A percentile compares a stretch with the other conserved stretches of the same genome.
Conservation (phyloP, 768 basidiomycete species). For the Myochromella boudieri region DNA sequence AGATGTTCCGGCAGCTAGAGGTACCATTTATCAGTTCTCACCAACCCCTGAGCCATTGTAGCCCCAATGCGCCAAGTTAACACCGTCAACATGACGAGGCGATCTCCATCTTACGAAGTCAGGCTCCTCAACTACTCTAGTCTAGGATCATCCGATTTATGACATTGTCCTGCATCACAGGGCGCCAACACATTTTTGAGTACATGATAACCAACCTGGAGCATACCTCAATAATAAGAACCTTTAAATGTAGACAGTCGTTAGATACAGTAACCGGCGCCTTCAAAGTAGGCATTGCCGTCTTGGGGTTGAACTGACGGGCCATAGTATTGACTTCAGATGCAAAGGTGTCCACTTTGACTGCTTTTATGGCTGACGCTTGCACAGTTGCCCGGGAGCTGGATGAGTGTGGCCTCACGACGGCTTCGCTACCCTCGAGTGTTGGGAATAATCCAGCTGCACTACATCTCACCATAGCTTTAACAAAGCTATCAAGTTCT, state of each 20-base stretch:
- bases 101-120: too few species aligned
- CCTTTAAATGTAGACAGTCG: conserved; percentile 37
- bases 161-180: conserved; percentile 54
- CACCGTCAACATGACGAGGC: too few species aligned
- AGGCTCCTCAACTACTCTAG: too few species aligned
- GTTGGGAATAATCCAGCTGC: conserved; percentile 9
- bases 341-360: conserved; percentile 31
- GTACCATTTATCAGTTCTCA: too few species aligned
- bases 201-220: not conserved
- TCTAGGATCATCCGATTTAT: conserved; percentile 76
- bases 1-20: too few species aligned
- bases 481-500: conserved; percentile 48
- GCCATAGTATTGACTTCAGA: conserved; percentile 16
- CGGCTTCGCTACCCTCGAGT: not conserved
- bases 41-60: too few species aligned
- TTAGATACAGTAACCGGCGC: too few species aligned
- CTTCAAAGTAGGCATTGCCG: too few species aligned
- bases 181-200: not conserved
- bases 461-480: conserved; percentile 44
- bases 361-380: conserved; percentile 29
- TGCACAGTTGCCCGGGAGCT: conserved; percentile 10
- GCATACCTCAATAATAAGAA: conserved; percentile 69
- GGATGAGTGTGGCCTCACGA: not conserved
- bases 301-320: conserved; percentile 6
- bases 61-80: too few species aligned